Percentiles rank a stretch among this genome's conserved stretches.
phyloP scores from a whole-genome alignment of 345 rosid genomes.

The Lumnitzera racemosa region DNA sequence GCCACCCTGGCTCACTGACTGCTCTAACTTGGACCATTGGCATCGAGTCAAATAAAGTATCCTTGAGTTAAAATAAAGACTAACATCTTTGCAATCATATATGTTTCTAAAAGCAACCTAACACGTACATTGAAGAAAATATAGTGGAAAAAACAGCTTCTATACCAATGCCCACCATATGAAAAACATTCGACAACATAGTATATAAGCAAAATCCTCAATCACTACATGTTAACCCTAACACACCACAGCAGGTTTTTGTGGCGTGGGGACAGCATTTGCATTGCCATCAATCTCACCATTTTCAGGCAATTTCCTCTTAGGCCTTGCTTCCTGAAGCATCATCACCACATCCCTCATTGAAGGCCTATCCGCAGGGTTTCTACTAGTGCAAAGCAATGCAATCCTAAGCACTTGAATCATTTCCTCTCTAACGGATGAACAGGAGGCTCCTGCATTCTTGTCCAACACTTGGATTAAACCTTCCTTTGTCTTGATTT shows the following conservation, averaged over 20 bases:
- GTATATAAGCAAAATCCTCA: background rate
- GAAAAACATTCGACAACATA: conserved; percentile 10
- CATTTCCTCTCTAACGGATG: conserved; percentile 78
- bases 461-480: conserved; percentile 52
- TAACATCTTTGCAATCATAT: background rate
- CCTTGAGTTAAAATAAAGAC: background rate
- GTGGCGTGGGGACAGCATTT: conserved; percentile 14
- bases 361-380: conserved; percentile 84
- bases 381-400: conserved; percentile 66
- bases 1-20: too few species aligned
- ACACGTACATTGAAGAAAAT: too few species aligned
- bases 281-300: conserved; percentile 14
- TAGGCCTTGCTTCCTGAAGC: conserved; percentile 89
- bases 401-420: conserved; percentile 81
- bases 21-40: too few species aligned
- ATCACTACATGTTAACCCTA: conserved; percentile 17
- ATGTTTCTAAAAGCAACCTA: too few species aligned
- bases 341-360: conserved; percentile 96
- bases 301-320: conserved; percentile 52
- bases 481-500: conserved; percentile 64
- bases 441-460: conserved; percentile 64
- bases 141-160: conserved; percentile 19
- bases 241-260: conserved; percentile 43
- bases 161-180: conserved; percentile 43
- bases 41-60: background rate